Evolutionary conservation across 2,329 filamentous ascomycete genomes (phyloP), one percentile per base, ranked within the genome.

Genomic region (Colletotrichum lini): DNA sequence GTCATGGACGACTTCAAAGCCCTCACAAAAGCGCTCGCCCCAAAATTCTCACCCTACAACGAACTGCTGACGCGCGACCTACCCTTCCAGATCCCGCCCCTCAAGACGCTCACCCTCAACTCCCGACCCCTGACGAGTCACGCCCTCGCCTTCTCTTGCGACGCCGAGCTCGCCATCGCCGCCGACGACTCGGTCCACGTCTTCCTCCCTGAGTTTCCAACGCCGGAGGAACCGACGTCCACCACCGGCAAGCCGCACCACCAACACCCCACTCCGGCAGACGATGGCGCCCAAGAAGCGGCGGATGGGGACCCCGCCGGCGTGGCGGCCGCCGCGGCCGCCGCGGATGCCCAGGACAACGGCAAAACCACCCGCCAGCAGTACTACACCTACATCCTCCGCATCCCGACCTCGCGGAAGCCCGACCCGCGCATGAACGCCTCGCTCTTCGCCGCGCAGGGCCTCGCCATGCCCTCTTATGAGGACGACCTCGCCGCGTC

Each of bases 121-220:
- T 82, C 84, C 13, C 79, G 85, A 5, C 84, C 85, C 21, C 78
- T 86, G 70, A 83, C 83, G 38, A 81, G 81, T 5, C 83, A 84
- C 68, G 79, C 82, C 1, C 73, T 85, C 10, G 76, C 85, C 45
- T 90, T 88, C 86, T 90, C 88, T 26, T 85, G 85, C 72, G 88
- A 90, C 64, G 87, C 85, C 30, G 88, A 90, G 75, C 81, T 90
- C 6, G 88, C 88, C 44, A 82, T 90, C 42, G 85, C 84, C 2
- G 85, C 86, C n/a, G 86, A 89, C 72, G 88, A 90, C 76, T 86
- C 85, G 52, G 80, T 89, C 40, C 82, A 85, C 74, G 78, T 89
- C 57, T 88, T 84, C 69, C 76, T 88, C 7, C 87, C 87, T 5
- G 84, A 87, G 53, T 88, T 81, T 67, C 75, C 77, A 0, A 67